Percentiles rank a stretch among this genome's conserved stretches.
Conservation (phyloP, 2,329 filamentous ascomycete species). For the Sporothrix euskadiensis region DNA sequence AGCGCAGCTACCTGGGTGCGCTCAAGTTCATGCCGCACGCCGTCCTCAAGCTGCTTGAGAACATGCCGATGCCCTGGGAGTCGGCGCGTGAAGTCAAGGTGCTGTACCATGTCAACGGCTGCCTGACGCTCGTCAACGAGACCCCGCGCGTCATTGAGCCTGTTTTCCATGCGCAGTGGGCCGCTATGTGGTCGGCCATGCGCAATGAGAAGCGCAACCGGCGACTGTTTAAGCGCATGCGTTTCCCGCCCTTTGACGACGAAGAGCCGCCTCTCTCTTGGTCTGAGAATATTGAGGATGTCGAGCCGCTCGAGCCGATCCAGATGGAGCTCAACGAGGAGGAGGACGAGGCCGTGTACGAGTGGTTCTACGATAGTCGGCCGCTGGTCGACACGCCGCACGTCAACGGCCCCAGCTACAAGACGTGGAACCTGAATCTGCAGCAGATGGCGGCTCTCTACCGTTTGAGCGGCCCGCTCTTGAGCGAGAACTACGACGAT, state of each 20-base stretch:
- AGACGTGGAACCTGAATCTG: constrained; percentile 87
- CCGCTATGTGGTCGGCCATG: constrained; percentile 99
- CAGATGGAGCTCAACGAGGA: constrained; percentile 97
- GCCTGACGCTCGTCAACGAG: constrained; percentile 94
- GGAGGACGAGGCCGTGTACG: constrained; percentile 86
- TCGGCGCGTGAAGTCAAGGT: constrained; percentile 95
- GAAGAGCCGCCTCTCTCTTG: constrained; percentile 96
- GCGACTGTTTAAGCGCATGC: constrained; percentile 96
- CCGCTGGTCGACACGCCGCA: constrained; percentile 88
- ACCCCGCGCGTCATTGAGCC: constrained; percentile 95
- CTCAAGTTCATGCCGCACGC: constrained; percentile 99
- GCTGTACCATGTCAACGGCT: constrained; percentile 96
- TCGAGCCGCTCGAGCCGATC: constrained; percentile 94
- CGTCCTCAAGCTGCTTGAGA: constrained; percentile 93
- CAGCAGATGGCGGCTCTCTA: constrained; percentile 96
- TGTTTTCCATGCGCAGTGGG: constrained; percentile 98
- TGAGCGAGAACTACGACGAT: constrained; percentile 90
- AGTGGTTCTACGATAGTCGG: constrained; percentile 97
- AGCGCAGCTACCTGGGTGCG: constrained; percentile 94
- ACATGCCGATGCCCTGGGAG: constrained; percentile 99
- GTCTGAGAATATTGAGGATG: constrained; percentile 98
- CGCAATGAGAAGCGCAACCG: constrained; percentile 95
- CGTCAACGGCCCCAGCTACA: constrained; percentile 96
- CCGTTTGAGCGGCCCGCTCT: constrained; percentile 82
- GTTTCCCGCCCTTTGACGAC: constrained; percentile 97